Evolutionary conservation across 2,329 filamentous ascomycete species (phyloP).

Genomic region (Pseudocercospora fuligena): DNA sequence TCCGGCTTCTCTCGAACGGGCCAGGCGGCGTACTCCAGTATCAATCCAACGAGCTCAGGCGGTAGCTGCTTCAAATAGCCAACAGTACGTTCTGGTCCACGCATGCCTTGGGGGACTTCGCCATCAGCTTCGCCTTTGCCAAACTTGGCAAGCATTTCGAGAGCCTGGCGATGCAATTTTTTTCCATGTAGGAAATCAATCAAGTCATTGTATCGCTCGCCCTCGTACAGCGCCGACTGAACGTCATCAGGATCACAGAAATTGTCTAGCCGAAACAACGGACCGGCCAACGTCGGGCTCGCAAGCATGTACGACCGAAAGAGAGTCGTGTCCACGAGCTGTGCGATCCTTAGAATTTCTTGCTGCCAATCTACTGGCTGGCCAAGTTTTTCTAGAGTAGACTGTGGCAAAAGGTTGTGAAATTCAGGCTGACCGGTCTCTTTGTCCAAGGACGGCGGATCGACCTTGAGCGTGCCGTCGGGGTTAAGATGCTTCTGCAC

Average conservation of each 20-base stretch:
- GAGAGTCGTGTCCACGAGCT: constrained; percentile 87
- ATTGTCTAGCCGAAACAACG: constrained; percentile 92
- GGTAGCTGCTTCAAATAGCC: constrained; percentile 88
- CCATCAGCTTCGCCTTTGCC: constrained; percentile 62
- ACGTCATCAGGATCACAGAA: constrained; percentile 97
- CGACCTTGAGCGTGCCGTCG: constrained; percentile 63
- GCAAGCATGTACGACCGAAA: constrained; percentile 96
- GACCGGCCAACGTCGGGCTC: constrained; percentile 79
- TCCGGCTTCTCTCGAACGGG: constrained; percentile 73
- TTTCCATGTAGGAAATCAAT: constrained; percentile 99
- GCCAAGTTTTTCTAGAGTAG: constrained; percentile 33
- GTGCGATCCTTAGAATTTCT: constrained; percentile 76
- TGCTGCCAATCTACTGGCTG: constrained; percentile 65
- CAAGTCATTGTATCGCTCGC: constrained; percentile 85
- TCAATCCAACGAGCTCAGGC: constrained; percentile 84
- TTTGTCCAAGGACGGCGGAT: constrained; percentile 51
- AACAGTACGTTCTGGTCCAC: constrained; percentile 82
- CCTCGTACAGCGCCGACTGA: constrained; percentile 87
- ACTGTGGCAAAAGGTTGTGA: constrained; percentile 44
- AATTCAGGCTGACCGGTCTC: constrained; percentile 52
- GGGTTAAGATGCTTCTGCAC: constrained; percentile 65
- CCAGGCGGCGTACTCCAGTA: constrained; percentile 91
- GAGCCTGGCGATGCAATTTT: constrained; percentile 83
- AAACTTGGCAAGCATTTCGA: constrained; percentile 81
- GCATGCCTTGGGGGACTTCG: constrained; percentile 60